Percentiles rank a stretch among this genome's conserved stretches.
Conservation (phyloP, 306 rosid species). For the Medicago arabica region DNA sequence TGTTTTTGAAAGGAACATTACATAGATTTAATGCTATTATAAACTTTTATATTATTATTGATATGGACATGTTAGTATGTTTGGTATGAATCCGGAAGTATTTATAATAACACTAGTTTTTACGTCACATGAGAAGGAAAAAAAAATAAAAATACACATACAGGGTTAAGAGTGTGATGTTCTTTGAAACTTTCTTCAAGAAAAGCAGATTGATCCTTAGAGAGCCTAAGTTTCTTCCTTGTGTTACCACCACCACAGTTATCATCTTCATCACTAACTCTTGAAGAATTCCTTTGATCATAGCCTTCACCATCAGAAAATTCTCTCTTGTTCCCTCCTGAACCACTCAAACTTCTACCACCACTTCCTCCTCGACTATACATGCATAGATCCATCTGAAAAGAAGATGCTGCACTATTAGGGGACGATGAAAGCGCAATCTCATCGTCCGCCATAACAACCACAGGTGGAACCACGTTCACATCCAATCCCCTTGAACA, state of each 20-base stretch:
- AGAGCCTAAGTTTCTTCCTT: constrained; percentile 86
- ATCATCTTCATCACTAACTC: constrained; percentile 89
- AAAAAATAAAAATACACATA: constrained; percentile 38
- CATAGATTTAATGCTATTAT: too few species aligned
- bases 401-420: constrained; percentile 76
- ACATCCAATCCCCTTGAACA: constrained; percentile 60
- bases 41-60: too few species aligned
- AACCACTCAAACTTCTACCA: constrained; percentile 35
- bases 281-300: constrained; percentile 63
- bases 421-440: constrained; percentile 69
- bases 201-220: constrained; percentile 91
- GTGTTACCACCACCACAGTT: constrained; percentile 51
- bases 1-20: too few species aligned
- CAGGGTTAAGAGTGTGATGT: constrained; percentile 91
- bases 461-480: constrained; percentile 48
- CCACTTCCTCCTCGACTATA: constrained; percentile 40
- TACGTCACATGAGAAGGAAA: background rate
- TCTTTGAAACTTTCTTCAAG: constrained; percentile 98
- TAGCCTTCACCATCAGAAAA: constrained; percentile 60
- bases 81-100: too few species aligned
- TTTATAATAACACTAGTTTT: background rate
- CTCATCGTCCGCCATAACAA: constrained; percentile 50
- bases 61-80: too few species aligned
- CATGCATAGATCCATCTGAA: constrained; percentile 76
- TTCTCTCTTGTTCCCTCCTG: constrained; percentile 47